These are phyloP conservation scores for Chaetoceros muelleri DNA, from an alignment of 108 stramenopile species.

Conservation along the genomic window DNA sequence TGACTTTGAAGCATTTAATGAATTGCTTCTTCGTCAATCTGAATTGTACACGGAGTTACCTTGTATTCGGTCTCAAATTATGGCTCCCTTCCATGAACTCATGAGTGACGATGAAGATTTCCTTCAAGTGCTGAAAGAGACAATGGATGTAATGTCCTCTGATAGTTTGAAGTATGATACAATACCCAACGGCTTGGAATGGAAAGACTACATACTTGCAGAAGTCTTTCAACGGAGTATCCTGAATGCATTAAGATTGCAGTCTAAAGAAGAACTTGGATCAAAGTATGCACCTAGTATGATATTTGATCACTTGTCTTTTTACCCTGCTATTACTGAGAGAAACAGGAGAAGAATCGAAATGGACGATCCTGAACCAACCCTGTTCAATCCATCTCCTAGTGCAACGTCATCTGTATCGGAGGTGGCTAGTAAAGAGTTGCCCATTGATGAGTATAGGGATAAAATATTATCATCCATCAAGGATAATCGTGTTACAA, in stretches of 20 bases:
- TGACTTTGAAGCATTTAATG: not conserved
- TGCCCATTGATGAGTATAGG: conserved; percentile 75
- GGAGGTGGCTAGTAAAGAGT: not conserved
- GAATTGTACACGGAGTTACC: not conserved
- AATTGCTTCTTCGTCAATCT: not conserved
- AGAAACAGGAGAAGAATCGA: not conserved
- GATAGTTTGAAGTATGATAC: not conserved
- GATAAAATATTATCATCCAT: conserved; percentile 46
- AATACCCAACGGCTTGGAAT: not conserved
- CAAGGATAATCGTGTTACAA: conserved; percentile 62
- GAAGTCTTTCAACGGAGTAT: not conserved
- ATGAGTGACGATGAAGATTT: not conserved
- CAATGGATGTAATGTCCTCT: not conserved
- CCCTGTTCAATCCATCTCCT: not conserved
- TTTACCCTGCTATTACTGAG: not conserved
- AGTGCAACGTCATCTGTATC: too few species aligned
- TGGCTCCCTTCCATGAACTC: not conserved
- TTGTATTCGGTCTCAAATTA: not conserved
- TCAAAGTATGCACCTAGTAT: not conserved
- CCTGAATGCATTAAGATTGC: not conserved
- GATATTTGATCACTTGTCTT: not conserved
- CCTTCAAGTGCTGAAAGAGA: not conserved
- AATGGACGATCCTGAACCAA: not conserved
- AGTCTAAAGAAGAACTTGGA: not conserved
- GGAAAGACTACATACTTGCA: not conserved